Conservation (phyloP, 106 monocot genomes). For the Dendrobium officinale region DNA sequence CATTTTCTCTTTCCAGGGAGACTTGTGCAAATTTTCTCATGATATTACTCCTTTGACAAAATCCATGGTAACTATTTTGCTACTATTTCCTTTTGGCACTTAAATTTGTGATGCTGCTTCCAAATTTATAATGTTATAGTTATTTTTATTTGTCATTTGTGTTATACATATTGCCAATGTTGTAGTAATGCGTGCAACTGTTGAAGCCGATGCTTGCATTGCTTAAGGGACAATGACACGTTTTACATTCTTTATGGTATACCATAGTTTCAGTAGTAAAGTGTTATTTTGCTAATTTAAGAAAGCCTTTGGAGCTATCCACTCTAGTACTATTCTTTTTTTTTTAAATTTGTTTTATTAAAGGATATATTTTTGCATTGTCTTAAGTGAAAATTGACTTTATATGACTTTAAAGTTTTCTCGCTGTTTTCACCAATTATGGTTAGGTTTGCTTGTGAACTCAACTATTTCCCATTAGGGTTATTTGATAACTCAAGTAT, state of each 20-base stretch:
- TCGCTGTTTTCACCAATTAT: too few relatives aligned
- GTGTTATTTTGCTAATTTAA: neutral
- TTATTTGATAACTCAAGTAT: too few relatives aligned
- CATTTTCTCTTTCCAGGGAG: conserved; percentile 44
- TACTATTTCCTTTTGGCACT: neutral
- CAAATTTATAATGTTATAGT: neutral
- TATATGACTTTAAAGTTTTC: too few relatives aligned
- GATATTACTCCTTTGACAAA: conserved; percentile 79
- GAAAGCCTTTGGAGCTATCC: neutral
- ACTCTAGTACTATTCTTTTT: neutral
- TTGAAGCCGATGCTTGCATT: neutral
- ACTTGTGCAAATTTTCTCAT: conserved; percentile 82
- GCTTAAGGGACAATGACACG: neutral
- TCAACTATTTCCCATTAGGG: too few relatives aligned
- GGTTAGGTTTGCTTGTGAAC: too few relatives aligned
- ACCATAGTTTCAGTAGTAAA: neutral
- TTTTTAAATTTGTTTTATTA: neutral
- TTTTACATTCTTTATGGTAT: neutral
- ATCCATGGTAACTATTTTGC: conserved; percentile 39
- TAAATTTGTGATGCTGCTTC: neutral
- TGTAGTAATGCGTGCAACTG: neutral
- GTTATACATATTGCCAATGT: neutral
- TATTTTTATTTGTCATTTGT: neutral
- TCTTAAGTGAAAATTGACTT: neutral
- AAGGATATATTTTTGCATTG: neutral